Base-by-base conservation (phyloP, 2,329 filamentous ascomycete species). In the Berkeleyomyces rouxiae region DNA sequence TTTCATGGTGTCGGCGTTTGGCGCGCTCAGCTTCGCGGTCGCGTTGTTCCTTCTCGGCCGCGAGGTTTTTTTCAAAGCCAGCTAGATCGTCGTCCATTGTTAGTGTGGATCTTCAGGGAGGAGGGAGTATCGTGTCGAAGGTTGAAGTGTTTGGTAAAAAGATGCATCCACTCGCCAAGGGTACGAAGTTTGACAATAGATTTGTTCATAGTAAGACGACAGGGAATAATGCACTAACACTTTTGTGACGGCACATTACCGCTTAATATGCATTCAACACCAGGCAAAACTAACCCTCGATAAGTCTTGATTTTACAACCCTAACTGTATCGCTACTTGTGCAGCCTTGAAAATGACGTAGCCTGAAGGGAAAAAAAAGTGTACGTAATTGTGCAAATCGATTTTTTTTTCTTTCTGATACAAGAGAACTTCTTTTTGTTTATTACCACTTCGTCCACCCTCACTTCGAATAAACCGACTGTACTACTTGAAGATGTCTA, bases 21-120 rank as follows among this genome's bases (percentile, higher is more conserved):
- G 16, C 42, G 16, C 59, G 59, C 7, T 51, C 43, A 42, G 42
- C 74, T 37, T 77, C 78, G 53, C 76, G 74, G 46, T 75, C 72
- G 51, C 74, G 73, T 65, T 76, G 74, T 0, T 75, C 75, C 69
- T 83, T 86, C 67, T 82, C 84, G 53, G 84, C 80, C 1, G 85
- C 86, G 10, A 95, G 78, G 36, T 84, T 77, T 70, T 85, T 88
- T 72, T 95, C 90, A 65, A 95, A 95, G 64, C 91, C 88, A 58
- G 80, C 80, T 7, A 82, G 74, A n/a, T 78, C 74, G 66, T 79
- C 77, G 66, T 80, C 78, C 79, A 80, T 82, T 16, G 65, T 63
- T 43, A 13, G n/a, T 10, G 13, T 16, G 13, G 55, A 43, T 44
- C 39, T 13, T 16, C 55, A n/a, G 60, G 36, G 60, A 10, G 46